Base-by-base conservation (phyloP, 2,329 filamentous ascomycete species). In the Botrytis galanthina region DNA sequence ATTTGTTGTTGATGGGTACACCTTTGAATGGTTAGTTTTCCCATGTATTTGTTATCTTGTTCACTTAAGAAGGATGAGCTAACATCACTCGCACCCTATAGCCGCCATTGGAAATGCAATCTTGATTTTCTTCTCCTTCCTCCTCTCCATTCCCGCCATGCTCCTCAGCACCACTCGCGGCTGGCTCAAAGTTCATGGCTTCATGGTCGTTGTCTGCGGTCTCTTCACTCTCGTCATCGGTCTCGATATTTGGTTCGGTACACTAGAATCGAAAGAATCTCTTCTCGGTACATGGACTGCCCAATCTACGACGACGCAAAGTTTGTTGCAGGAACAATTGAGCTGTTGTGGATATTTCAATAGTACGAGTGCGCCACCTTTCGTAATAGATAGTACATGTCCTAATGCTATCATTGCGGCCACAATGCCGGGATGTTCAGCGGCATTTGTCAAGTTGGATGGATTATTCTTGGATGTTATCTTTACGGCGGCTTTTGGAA, bases 311-410 rank as follows among this genome's bases (percentile, higher is more conserved):
- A 77, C 82, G 2, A 85, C 90, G 6, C 92, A 94, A 82, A 88
- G 87, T 76, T 83, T 95, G 71, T 85, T 96, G 80, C 92, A 96
- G 82, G 86, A 88, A 78, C 85, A 87, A 90, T 95, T 95, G 81
- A 81, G 89, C 78, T 96, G 93, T 88, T 96, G 93, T 78, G 93
- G 93, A 75, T 96, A 93, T 83, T 83, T 88, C 78, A 93, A 94
- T 83, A 89, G 87, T 81, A 91, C 90, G 7, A 86, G 88, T 20
- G 91, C 92, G 18, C 89, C 90, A 70, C n/a, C 46, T 59, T 95
- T 95, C 81, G 85, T 93, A 76, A 89, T 88, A 73, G 91, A 95
- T 78, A 76, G 82, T 9, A 88, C 87, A 2, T 96, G 93, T 81
- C 86, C 89, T 16, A 93, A 90, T 79, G 88, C 91, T 10, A 88